Conservation (phyloP, 176 grass and related monocot species). For the Aegilops speltoides region DNA sequence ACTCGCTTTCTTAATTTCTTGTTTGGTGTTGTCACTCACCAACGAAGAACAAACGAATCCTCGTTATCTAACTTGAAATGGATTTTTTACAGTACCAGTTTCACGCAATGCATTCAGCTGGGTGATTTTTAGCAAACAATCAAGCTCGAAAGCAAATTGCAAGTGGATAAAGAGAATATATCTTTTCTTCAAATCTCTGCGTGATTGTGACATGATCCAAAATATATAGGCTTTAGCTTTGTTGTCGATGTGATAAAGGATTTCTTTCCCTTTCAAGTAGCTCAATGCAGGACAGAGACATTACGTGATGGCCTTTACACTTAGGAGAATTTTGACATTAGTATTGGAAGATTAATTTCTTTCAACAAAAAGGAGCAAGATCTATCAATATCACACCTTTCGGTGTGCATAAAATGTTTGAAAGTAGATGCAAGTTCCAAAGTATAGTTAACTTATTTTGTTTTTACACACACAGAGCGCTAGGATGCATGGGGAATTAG, state of each 20-base stretch:
- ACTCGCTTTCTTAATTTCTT: constrained; percentile 21
- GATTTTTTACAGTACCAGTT: constrained; percentile 3
- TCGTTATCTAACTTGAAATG: neutral
- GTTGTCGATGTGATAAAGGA: constrained; percentile 32
- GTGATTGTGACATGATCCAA: constrained; percentile 50
- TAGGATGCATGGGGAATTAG: neutral
- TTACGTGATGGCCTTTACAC: constrained; percentile 34
- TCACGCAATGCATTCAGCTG: neutral
- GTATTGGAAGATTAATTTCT: constrained; percentile 31
- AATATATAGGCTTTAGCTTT: constrained; percentile 54
- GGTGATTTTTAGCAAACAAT: constrained; percentile 19
- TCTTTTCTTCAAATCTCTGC: constrained; percentile 47
- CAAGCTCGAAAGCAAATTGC: constrained; percentile 36
- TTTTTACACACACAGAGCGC: constrained; percentile 7
- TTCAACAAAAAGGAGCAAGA: constrained; percentile 34
- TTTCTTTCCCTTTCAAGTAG: constrained; percentile 46
- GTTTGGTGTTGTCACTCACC: constrained; percentile 23
- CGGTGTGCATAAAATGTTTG: constrained; percentile 21
- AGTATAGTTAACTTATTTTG: constrained; percentile 7
- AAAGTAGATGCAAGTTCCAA: constrained; percentile 16
- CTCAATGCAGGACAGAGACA: constrained; percentile 26
- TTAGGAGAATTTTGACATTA: constrained; percentile 44
- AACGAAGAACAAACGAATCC: constrained; percentile 7
- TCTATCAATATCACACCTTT: constrained; percentile 44
- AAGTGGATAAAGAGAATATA: constrained; percentile 49